Evolutionary conservation across 176 grass and related monocot genomes (phyloP).

Genomic region (Raddia distichophylla): DNA sequence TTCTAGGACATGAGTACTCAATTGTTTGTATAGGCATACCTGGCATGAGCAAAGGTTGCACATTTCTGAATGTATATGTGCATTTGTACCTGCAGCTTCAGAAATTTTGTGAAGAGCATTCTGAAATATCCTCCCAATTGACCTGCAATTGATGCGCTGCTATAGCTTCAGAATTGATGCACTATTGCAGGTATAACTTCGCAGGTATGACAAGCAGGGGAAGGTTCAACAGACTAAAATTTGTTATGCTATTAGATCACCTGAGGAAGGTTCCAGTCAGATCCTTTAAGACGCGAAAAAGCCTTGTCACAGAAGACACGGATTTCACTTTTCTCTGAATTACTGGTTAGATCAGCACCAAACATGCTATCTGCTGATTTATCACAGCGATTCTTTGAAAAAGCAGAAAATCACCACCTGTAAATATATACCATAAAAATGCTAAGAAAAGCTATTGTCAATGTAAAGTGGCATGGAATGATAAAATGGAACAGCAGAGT

Average conservation of each 20-base stretch:
- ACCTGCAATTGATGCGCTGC: no score
- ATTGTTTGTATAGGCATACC: no score
- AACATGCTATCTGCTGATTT: slow-evolving; percentile 91
- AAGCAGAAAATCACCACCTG: slow-evolving; percentile 99
- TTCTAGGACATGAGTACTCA: no score
- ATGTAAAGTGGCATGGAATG: slow-evolving; percentile 31
- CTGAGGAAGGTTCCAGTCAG: slow-evolving; percentile 92
- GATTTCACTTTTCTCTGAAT: slow-evolving; percentile 97
- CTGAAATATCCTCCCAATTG: no score
- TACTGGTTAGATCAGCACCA: slow-evolving; percentile 78
- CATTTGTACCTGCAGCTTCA: no score
- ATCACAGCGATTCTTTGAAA: slow-evolving; percentile 95
- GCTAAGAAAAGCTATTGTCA: slow-evolving; percentile 24
- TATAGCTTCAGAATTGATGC: no score
- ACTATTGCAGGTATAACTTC: no score
- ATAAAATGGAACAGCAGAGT: slow-evolving; percentile 5
- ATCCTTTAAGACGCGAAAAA: slow-evolving; percentile 96
- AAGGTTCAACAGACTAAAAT: slow-evolving; percentile 30
- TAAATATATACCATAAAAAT: slow-evolving; percentile 34
- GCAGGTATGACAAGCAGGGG: no score
- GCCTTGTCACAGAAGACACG: slow-evolving; percentile 95
- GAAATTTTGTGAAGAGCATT: no score
- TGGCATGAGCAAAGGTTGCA: no score
- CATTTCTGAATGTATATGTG: no score
- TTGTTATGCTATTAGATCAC: slow-evolving; percentile 40